Conservation (phyloP, 1,139 yeast genomes). For the Zygoascus meyerae region DNA sequence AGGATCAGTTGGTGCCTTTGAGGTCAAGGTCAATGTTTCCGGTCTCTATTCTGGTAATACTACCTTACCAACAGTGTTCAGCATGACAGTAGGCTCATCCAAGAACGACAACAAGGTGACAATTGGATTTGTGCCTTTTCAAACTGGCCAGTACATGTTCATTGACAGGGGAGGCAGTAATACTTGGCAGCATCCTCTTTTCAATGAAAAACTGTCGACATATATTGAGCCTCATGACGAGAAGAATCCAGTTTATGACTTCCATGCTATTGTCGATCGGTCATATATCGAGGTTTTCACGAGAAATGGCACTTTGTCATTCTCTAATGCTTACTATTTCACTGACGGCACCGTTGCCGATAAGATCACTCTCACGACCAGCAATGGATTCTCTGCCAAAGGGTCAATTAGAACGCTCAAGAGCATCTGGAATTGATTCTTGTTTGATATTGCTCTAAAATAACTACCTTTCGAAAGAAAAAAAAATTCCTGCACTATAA, state of each 20-base stretch:
- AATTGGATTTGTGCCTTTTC: neutral
- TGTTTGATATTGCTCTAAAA: too few species aligned
- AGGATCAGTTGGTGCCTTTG: neutral
- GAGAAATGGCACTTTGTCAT: slow-evolving; percentile 19
- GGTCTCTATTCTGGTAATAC: neutral
- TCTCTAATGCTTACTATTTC: neutral
- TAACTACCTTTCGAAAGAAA: too few species aligned
- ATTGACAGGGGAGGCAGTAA: slow-evolving; percentile 9
- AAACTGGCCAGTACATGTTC: slow-evolving; percentile 1
- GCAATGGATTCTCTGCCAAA: too few species aligned
- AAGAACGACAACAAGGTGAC: neutral
- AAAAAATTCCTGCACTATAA: too few species aligned
- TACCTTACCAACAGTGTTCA: neutral
- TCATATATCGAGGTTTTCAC: slow-evolving; percentile 30
- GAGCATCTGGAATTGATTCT: too few species aligned
- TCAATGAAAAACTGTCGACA: slow-evolving; percentile 19
- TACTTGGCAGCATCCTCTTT: slow-evolving; percentile 25
- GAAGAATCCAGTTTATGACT: slow-evolving; percentile 18
- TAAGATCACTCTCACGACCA: neutral
- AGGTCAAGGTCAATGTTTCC: neutral
- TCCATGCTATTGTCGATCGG: slow-evolving; percentile 30
- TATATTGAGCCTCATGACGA: slow-evolving; percentile 16
- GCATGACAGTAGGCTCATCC: too few species aligned
- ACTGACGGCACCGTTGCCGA: neutral
- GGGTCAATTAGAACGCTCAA: too few species aligned